phyloP scores from a whole-genome alignment of 225 moss, liverwort and hornwort genomes.

The Marchantia polymorpha region DNA sequence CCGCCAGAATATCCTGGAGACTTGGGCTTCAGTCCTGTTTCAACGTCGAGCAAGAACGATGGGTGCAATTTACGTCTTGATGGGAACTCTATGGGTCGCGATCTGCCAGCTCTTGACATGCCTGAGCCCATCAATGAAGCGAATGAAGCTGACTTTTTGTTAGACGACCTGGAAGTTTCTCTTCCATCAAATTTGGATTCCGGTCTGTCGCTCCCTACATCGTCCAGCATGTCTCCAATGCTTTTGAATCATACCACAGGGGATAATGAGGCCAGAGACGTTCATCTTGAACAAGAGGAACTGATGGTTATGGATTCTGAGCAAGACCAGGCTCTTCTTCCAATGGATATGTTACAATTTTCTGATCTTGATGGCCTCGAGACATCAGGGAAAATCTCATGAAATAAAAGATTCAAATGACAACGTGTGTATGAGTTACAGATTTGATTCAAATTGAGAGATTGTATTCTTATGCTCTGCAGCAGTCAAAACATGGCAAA shows the following conservation, averaged over 20 bases:
- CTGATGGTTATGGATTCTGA: slow-evolving; percentile 51
- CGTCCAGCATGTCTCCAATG: slow-evolving; percentile 43
- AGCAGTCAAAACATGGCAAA: too few species aligned
- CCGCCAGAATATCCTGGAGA: slow-evolving; percentile 14
- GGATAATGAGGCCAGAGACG: slow-evolving; percentile 33
- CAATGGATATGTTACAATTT: slow-evolving; percentile 40
- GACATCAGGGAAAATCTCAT: slow-evolving; percentile 15
- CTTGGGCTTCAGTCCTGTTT: slow-evolving; percentile 26
- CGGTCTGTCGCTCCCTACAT: slow-evolving; percentile 51
- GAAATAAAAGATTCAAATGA: slow-evolving; percentile 8
- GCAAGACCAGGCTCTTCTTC: slow-evolving; percentile 50
- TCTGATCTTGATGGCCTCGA: slow-evolving; percentile 20
- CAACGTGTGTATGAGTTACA: not conserved
- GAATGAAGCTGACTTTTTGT: slow-evolving; percentile 93
- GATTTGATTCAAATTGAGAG: too few species aligned
- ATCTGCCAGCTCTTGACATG: slow-evolving; percentile 42
- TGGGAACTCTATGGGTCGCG: slow-evolving; percentile 21
- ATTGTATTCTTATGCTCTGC: too few species aligned
- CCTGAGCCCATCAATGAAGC: slow-evolving; percentile 86
- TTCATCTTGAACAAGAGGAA: slow-evolving; percentile 51
- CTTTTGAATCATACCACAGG: slow-evolving; percentile 36
- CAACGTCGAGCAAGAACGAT: slow-evolving; percentile 18
- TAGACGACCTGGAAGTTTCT: slow-evolving; percentile 85
- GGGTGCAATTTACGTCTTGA: not conserved
- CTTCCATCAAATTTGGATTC: slow-evolving; percentile 71